Base-by-base conservation (phyloP, 2,329 filamentous ascomycete genomes). In the Hypoxylon rubiginosum region DNA sequence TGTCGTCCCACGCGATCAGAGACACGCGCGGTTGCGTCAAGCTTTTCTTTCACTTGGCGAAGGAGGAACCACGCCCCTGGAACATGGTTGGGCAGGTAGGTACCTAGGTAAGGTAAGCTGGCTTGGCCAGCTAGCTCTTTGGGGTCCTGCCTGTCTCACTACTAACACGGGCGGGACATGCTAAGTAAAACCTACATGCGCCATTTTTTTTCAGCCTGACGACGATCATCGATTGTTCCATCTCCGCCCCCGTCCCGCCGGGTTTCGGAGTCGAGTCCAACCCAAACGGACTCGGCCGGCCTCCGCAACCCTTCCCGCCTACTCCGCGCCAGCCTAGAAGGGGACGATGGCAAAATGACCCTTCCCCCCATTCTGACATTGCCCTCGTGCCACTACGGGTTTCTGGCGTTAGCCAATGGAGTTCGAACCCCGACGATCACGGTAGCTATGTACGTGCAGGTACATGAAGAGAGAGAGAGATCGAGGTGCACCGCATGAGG, bases 1-100 rank as follows among this genome's bases (percentile, higher is more conserved):
- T 32, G 30, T 41, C 21, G 65, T 67, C 61, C 48, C 64, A 67
- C 65, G 58, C 41, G 62, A 62, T 67, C 53, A 50, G 49, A 67
- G 53, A 65, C 57, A 67, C 30, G 32, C 39, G 39, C 36, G 26
- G 34, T 26, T 34, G 41, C 46, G 34, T 58, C 32, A 62, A 62
- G 32, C 28, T 55, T 50, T 21, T 32, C 13, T 19, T 34, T 49
- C 15, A 32, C 39, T 43, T 43, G 39, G 39, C 39, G 39, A 41
- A 4, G 28, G 50, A 4, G 2, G 50, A 51, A 28, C 32, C 32
- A 53, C 28, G 17, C 19, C 13, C 3, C 34, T 32, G 53, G 51
- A 57, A 49, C 52, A 58, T 32, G 10, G 32, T n/a, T n/a, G 11
- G 39, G 39, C n/a, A 19, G 7, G 17, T 13, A 36, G 9, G 3